phyloP scores from a whole-genome alignment of 768 basidiomycete species.

The Sarcodon sp. region DNA sequence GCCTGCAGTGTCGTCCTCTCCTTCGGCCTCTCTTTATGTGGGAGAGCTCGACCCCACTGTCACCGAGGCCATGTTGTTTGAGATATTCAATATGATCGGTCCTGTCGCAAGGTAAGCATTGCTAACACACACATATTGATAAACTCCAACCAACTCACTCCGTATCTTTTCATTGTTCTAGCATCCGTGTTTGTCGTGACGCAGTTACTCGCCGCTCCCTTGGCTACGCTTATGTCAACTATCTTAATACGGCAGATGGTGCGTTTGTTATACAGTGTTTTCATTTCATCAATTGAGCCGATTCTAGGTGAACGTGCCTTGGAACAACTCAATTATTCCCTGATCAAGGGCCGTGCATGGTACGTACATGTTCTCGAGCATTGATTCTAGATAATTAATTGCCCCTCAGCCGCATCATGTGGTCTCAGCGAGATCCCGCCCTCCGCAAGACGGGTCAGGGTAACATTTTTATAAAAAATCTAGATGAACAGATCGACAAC shows the following conservation, averaged over 20 bases:
- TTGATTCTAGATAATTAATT: conserved; percentile 1
- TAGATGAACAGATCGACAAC: conserved; percentile 96
- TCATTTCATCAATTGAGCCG: background rate
- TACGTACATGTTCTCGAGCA: conserved; percentile 20
- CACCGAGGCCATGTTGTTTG: conserved; percentile 98
- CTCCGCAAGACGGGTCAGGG: conserved; percentile 99
- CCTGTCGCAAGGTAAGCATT: conserved; percentile 82
- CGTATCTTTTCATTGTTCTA: conserved; percentile 14
- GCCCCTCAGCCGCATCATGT: conserved; percentile 87
- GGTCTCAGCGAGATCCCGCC: conserved; percentile 99
- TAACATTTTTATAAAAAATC: conserved; percentile 99
- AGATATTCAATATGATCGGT: conserved; percentile 99
- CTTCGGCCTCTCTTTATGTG: conserved; percentile 93
- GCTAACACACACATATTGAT: too few relatives aligned
- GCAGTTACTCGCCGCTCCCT: conserved; percentile 99
- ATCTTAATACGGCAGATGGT: conserved; percentile 92
- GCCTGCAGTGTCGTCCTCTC: conserved; percentile 42
- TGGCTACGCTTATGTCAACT: conserved; percentile 99
- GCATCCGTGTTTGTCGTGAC: conserved; percentile 99
- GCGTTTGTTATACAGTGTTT: conserved; percentile 12
- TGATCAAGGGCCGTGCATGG: conserved; percentile 98
- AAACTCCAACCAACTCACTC: background rate
- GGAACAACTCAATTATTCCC: conserved; percentile 97
- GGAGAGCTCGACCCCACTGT: conserved; percentile 97
- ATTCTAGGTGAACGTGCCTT: conserved; percentile 85